phyloP scores from a whole-genome alignment of 1,284 basidiomycete genomes.

The Xerocomus minutiporus region DNA sequence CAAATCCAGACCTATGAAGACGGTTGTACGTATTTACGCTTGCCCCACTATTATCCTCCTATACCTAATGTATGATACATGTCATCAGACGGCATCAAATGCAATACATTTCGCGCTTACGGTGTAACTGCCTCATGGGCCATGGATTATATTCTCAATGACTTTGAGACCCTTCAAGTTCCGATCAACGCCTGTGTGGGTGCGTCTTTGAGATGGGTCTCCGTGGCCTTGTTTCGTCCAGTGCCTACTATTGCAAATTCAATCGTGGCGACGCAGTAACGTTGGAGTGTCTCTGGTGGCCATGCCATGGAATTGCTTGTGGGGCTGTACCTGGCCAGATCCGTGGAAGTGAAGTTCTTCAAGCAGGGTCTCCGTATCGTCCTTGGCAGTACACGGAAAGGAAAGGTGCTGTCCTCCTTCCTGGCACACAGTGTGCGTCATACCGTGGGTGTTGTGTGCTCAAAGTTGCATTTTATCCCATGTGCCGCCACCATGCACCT shows the following conservation, averaged over 20 bases:
- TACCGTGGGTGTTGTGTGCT: constrained; percentile 15
- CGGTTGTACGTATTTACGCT: constrained; percentile 25
- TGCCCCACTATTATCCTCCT: constrained; percentile 20
- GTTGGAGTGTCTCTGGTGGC: constrained; percentile 10
- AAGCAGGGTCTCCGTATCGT: constrained; percentile 19
- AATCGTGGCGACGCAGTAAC: constrained; percentile 17
- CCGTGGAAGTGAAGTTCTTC: constrained; percentile 19
- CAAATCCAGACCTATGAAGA: constrained; percentile 15
- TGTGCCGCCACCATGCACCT: constrained; percentile 10
- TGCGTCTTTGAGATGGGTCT: constrained; percentile 15
- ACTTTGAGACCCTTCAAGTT: constrained; percentile 10
- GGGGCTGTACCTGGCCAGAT: constrained; percentile 18
- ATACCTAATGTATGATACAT: constrained; percentile 10
- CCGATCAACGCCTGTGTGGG: constrained; percentile 23
- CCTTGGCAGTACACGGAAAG: constrained; percentile 3
- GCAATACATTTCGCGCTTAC: constrained; percentile 5
- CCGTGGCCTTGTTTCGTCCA: constrained; percentile 27
- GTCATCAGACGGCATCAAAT: constrained; percentile 19
- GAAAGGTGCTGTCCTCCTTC: constrained; percentile 1
- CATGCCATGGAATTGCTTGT: constrained; percentile 14
- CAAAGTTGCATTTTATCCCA: constrained; percentile 9
- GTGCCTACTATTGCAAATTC: constrained; percentile 24
- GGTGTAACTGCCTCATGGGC: constrained; percentile 17
- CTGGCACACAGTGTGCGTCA: constrained; percentile 12
- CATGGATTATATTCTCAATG: constrained; percentile 9